Conservation (phyloP, 2,329 filamentous ascomycete genomes). For the Fusarium penzigii region DNA sequence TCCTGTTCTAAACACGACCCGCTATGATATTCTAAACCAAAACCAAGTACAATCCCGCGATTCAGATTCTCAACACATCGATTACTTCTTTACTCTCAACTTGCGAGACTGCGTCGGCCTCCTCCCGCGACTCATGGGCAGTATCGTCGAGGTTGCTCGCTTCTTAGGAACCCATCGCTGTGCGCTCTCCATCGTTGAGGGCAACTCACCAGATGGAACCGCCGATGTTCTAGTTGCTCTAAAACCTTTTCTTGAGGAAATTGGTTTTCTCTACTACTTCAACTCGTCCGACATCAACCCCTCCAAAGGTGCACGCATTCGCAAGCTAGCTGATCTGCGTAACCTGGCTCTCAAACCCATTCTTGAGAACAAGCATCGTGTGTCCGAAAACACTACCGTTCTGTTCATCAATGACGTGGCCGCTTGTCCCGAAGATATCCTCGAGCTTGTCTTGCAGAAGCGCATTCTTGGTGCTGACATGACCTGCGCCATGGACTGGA, state of each 20-base stretch:
- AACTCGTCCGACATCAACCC: conserved; percentile 46
- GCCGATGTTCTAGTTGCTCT: conserved; percentile 49
- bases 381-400: conserved; percentile 43
- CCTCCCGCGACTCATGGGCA: conserved; percentile 53
- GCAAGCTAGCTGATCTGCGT: conserved; percentile 49
- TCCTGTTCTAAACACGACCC: conserved; percentile 20
- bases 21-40: conserved; percentile 27
- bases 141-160: conserved; percentile 49
- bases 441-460: conserved; percentile 56
- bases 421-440: conserved; percentile 54
- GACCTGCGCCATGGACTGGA: conserved; percentile 62
- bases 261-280: conserved; percentile 46
- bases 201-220: conserved; percentile 56
- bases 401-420: conserved; percentile 58
- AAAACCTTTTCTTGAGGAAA: conserved; percentile 37
- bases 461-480: conserved; percentile 50
- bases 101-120: conserved; percentile 47
- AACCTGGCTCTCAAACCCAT: conserved; percentile 55
- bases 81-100: conserved; percentile 57
- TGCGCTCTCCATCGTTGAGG: conserved; percentile 57
- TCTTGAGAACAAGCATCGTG: conserved; percentile 26
- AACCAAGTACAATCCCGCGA: not conserved
- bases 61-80: conserved; percentile 5
- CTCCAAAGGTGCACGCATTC: conserved; percentile 44
- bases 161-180: conserved; percentile 54